phyloP scores from a whole-genome alignment of 1,284 basidiomycete genomes.

The Trichosporon sp. region DNA sequence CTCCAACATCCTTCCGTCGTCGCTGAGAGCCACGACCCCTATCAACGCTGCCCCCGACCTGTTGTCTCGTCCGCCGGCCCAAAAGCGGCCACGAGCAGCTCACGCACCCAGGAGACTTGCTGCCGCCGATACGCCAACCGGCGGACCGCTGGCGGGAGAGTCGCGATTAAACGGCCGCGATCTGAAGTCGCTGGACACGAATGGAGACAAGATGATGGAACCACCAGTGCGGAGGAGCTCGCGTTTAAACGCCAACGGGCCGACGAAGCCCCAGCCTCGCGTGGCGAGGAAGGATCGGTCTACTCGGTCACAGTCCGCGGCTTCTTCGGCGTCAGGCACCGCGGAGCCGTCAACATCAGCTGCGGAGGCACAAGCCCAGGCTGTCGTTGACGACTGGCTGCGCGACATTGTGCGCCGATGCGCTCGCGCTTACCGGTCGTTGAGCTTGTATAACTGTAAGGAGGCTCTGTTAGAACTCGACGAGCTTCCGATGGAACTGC shows the following conservation, averaged over 20 bases:
- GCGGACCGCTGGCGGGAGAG: constrained; percentile 27
- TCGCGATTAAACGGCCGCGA: constrained; percentile 39
- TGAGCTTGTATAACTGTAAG: constrained; percentile 74
- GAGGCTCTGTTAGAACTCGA: constrained; percentile 74
- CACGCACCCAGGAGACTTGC: constrained; percentile 13
- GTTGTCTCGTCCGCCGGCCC: constrained; percentile 48
- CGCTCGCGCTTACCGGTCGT: constrained; percentile 70
- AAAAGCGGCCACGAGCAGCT: constrained; percentile 51
- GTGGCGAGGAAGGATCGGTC: constrained; percentile 35
- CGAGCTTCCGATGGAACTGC: constrained; percentile 72
- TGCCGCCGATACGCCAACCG: constrained; percentile 23
- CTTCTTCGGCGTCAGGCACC: constrained; percentile 65
- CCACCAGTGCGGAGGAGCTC: constrained; percentile 45
- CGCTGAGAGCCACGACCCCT: constrained; percentile 40
- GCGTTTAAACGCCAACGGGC: constrained; percentile 39
- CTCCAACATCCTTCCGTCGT: constrained; percentile 36
- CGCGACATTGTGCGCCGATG: constrained; percentile 78
- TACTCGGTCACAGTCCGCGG: constrained; percentile 44
- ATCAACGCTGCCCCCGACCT: constrained; percentile 24
- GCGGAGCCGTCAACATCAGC: constrained; percentile 67
- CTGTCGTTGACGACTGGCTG: constrained; percentile 77
- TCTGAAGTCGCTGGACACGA: constrained; percentile 40
- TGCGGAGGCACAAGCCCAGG: constrained; percentile 69
- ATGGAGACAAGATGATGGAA: constrained; percentile 39
- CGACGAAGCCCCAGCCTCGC: constrained; percentile 31